A percentile compares a stretch with the other conserved stretches of the same genome.
These are phyloP conservation scores for Whalleya microplaca DNA, from an alignment of 2,329 filamentous ascomycete species.

Conservation along the genomic window DNA sequence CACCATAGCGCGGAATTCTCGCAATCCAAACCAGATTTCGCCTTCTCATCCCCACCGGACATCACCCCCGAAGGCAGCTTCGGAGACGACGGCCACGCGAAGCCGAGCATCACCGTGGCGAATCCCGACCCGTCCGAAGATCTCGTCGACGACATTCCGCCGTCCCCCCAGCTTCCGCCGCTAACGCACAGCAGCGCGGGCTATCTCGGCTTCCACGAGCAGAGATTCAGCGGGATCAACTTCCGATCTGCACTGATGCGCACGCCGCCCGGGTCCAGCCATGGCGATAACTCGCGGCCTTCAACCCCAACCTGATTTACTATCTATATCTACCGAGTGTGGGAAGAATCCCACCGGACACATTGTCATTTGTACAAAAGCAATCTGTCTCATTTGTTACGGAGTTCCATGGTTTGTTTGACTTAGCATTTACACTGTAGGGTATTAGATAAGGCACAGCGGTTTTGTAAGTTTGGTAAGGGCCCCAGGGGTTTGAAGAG, in stretches of 20 bases:
- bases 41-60: constrained; percentile 30
- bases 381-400: no score
- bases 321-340: no score
- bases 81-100: neutral
- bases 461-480: no score
- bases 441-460: no score
- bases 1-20: no score
- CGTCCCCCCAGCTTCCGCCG: neutral
- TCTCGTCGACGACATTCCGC: constrained; percentile 5
- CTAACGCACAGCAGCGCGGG: constrained; percentile 32
- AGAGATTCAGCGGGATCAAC: constrained; percentile 30
- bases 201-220: constrained; percentile 36
- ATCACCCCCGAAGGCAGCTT: constrained; percentile 17
- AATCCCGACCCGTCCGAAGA: constrained; percentile 18
- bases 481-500: no score
- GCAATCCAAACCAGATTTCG: constrained; percentile 33
- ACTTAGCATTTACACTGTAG: no score
- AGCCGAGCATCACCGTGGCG: neutral
- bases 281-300: neutral
- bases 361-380: no score
- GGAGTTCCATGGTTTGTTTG: no score
- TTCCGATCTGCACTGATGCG: constrained; percentile 28
- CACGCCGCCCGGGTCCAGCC: constrained; percentile 6
- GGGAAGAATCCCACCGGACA: no score
- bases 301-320: neutral